A percentile compares a stretch with the other conserved stretches of the same genome.
Conservation (phyloP, 768 basidiomycete genomes). For the Cystobasidium ongulense region DNA sequence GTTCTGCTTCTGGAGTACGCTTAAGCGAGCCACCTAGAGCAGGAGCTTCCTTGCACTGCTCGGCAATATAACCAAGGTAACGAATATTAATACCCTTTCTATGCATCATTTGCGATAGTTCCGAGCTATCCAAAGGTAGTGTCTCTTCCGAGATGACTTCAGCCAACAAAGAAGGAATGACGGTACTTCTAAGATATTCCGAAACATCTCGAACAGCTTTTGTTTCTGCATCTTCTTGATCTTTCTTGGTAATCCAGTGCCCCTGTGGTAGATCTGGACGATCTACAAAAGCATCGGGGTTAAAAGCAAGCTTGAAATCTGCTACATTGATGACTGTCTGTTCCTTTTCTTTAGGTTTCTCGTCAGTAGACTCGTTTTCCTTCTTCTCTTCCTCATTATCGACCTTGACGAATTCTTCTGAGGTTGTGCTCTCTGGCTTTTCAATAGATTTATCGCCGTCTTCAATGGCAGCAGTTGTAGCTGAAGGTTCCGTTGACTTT, state of each 20-base stretch:
- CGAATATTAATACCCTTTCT: slow-evolving; percentile 50
- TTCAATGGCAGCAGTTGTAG: slow-evolving; percentile 23
- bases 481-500: slow-evolving; percentile 25
- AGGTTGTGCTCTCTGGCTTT: slow-evolving; percentile 31
- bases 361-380: slow-evolving; percentile 16
- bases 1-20: slow-evolving; percentile 35
- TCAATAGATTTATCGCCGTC: slow-evolving; percentile 35
- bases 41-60: slow-evolving; percentile 8
- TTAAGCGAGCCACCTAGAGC: not conserved
- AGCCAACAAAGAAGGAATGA: slow-evolving; percentile 40
- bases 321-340: slow-evolving; percentile 45
- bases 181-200: slow-evolving; percentile 45
- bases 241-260: slow-evolving; percentile 24
- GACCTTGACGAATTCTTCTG: slow-evolving; percentile 37
- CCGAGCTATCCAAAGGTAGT: slow-evolving; percentile 46
- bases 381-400: slow-evolving; percentile 40
- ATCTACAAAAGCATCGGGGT: slow-evolving; percentile 50
- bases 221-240: slow-evolving; percentile 46
- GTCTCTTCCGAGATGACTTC: slow-evolving; percentile 43
- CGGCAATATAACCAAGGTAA: slow-evolving; percentile 46
- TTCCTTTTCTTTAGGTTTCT: slow-evolving; percentile 30
- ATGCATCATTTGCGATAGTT: slow-evolving; percentile 46
- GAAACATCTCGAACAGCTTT: slow-evolving; percentile 49
- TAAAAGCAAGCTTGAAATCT: slow-evolving; percentile 47
- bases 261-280: slow-evolving; percentile 42